Evolutionary conservation across 345 rosid species (phyloP), one percentile per base, ranked within the genome.

Genomic region (Rhodamnia rubescens): DNA sequence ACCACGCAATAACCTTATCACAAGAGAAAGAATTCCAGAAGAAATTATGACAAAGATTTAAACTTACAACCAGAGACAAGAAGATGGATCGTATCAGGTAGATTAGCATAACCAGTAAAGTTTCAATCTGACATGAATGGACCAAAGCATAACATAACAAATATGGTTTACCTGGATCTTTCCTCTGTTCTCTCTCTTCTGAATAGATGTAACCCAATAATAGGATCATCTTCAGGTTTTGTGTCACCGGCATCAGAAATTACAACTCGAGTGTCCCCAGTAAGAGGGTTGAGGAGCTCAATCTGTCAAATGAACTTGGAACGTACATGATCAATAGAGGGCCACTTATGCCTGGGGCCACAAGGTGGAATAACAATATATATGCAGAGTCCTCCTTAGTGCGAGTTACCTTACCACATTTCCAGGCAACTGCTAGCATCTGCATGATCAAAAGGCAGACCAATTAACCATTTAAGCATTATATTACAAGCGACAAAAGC

Each of bases 401-500:
- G 58, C 16, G 83, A 87, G 97, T 90, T 87, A 97, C 98, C 86
- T 49, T 84, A 49, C 97, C 95, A 91, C 87, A 93, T 92, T 93
- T 97, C 88, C 99, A 93, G 44, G 98, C 98, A 86, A 97, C 93
- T 40, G 96, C 96, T 90, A 97, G 88, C 84, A 95, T 87, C 98
- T 97, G 93, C 92, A 89, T 53, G 36, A 86, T 20, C 51, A 47
- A 57, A 83, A 86, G 24, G 18, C 64, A 52, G 53, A 26, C 8
- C 81, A 61, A 80, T 11, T 64, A 29, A 61, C 3, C 11, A 64
- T 29, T 4, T 64, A 64, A 14, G 50, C 53, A 75, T 36, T 20
- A 11, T 24, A 64, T 29, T 61, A 14, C 21, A 69, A 42, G 69
- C 18, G n/a, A 49, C 78, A 81, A 40, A 57, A 22, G 59, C 56